These are phyloP conservation scores for Candida rishiriensis DNA, from an alignment of 805 yeast species.

Conservation along the genomic window DNA sequence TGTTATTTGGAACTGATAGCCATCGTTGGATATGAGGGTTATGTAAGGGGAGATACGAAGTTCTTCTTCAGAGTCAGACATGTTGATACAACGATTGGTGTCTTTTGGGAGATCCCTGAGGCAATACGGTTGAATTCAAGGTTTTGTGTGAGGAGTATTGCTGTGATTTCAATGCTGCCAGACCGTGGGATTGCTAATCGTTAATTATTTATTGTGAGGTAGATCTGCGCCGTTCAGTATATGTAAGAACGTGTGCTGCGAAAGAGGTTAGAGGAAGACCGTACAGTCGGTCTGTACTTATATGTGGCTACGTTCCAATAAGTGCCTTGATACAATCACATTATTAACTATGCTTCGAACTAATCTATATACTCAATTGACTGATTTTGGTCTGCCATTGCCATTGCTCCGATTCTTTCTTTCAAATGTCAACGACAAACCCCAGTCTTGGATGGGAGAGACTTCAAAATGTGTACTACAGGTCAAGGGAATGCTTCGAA, in stretches of 20 bases:
- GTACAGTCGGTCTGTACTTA: neutral
- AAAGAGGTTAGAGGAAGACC: neutral
- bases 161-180: neutral
- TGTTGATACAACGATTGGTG: neutral
- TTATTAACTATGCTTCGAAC: too few relatives aligned
- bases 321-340: too few relatives aligned
- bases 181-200: neutral
- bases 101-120: too few relatives aligned
- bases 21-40: slow-evolving; percentile 70
- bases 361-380: too few relatives aligned
- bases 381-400: neutral
- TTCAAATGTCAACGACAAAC: slow-evolving; percentile 20
- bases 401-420: neutral
- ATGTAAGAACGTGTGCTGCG: neutral
- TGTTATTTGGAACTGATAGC: slow-evolving; percentile 53
- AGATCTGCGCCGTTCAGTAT: neutral
- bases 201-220: neutral
- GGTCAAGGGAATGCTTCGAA: slow-evolving; percentile 53
- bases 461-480: slow-evolving; percentile 64
- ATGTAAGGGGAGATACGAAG: slow-evolving; percentile 35
- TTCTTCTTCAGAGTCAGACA: slow-evolving; percentile 21
- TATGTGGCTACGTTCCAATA: neutral
- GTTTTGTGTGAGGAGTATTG: too few relatives aligned
- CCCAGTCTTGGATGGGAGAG: slow-evolving; percentile 65
- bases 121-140: too few relatives aligned